Evolutionary conservation across 2,329 filamentous ascomycete genomes (phyloP).

Genomic region (Aspergillus japonicus): DNA sequence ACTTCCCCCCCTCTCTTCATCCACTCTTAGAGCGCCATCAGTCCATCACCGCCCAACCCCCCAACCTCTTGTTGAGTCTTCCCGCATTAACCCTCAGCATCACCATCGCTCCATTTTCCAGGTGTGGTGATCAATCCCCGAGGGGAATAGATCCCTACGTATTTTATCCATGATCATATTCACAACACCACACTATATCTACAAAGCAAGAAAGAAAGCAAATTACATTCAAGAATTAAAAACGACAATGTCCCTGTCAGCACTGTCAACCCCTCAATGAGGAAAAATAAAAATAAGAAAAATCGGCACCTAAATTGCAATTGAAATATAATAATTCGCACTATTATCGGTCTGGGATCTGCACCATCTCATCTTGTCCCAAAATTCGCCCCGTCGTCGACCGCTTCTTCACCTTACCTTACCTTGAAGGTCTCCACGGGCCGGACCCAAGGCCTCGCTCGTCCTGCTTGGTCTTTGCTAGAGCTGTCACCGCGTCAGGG

Average conservation of each 20-base stretch:
- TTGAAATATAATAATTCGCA: neutral
- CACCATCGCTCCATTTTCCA: slow-evolving; percentile 6
- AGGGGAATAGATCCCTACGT: neutral
- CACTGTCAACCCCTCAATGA: slow-evolving; percentile 22
- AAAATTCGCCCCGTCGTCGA: slow-evolving; percentile 23
- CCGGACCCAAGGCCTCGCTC: slow-evolving; percentile 20
- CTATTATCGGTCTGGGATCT: slow-evolving; percentile 19
- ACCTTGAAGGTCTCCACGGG: slow-evolving; percentile 24
- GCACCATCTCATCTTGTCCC: slow-evolving; percentile 18
- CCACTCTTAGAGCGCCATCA: neutral
- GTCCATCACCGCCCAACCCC: neutral
- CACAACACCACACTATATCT: neutral
- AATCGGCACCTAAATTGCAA: slow-evolving; percentile 6
- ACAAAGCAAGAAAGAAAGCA: neutral
- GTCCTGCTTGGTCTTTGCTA: slow-evolving; percentile 19
- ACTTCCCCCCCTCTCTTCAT: neutral
- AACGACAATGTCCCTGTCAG: slow-evolving; percentile 11
- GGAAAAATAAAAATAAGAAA: slow-evolving; percentile 8
- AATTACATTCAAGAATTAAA: neutral
- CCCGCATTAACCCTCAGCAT: neutral
- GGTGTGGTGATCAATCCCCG: neutral
- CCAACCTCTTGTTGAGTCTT: neutral
- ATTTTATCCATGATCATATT: neutral
- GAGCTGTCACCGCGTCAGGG: slow-evolving; percentile 40
- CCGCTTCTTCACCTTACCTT: slow-evolving; percentile 21